phyloP scores from a whole-genome alignment of 2,329 filamentous ascomycete genomes.

The Scytalidium sp. region DNA sequence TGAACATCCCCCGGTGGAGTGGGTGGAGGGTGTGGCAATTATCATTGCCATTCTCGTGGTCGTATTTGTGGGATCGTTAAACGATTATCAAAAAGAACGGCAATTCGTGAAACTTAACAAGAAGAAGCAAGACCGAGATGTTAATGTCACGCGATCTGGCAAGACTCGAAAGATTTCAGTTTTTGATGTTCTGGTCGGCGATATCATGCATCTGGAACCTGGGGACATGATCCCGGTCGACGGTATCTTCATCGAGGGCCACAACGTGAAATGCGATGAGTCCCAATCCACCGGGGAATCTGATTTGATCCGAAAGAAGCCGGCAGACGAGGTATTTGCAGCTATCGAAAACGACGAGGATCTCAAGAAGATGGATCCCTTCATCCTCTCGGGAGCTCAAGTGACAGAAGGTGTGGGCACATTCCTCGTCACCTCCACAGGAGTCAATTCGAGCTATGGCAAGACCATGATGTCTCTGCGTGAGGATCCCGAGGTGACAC shows the following conservation, averaged over 20 bases:
- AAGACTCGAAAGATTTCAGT: constrained; percentile 67
- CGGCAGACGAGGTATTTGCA: constrained; percentile 61
- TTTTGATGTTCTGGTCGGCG: constrained; percentile 69
- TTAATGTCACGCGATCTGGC: constrained; percentile 76
- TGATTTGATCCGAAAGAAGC: constrained; percentile 65
- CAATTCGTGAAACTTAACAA: constrained; percentile 79
- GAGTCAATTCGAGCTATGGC: constrained; percentile 71
- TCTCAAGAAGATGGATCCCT: constrained; percentile 69
- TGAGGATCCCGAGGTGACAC: constrained; percentile 74
- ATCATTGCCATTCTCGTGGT: constrained; percentile 75
- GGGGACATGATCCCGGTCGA: constrained; percentile 72
- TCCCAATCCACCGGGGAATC: constrained; percentile 77
- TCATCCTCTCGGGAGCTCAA: constrained; percentile 77
- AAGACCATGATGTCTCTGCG: constrained; percentile 77
- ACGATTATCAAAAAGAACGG: constrained; percentile 79
- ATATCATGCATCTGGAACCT: constrained; percentile 69
- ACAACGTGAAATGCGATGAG: constrained; percentile 68
- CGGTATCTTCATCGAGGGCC: constrained; percentile 65
- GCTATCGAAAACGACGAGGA: constrained; percentile 59
- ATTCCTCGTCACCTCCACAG: constrained; percentile 73
- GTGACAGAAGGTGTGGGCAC: constrained; percentile 73
- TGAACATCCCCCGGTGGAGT: constrained; percentile 57
- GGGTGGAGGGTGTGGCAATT: constrained; percentile 80
- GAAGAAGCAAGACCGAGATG: constrained; percentile 72
- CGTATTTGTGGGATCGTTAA: constrained; percentile 72